These are phyloP conservation scores for Vicia sativa DNA, from an alignment of 306 rosid species.

Conservation along the genomic window DNA sequence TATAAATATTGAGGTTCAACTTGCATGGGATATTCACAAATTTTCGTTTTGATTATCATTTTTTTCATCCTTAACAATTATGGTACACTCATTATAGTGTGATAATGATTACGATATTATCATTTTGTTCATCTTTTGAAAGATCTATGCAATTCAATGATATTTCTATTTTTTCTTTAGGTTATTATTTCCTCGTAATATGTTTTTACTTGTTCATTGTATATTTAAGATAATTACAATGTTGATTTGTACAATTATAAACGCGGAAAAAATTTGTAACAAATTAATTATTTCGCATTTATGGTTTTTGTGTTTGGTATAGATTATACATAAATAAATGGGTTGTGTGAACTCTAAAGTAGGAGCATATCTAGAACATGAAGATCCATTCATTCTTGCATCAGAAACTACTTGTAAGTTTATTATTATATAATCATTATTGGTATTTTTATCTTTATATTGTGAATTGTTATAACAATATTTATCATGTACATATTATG, in stretches of 20 bases:
- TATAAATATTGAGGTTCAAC: background rate
- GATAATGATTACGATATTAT: background rate
- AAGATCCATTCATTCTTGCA: slow-evolving; percentile 67
- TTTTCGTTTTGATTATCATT: background rate
- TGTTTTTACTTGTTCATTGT: background rate
- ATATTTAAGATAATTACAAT: background rate
- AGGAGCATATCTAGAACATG: slow-evolving; percentile 47
- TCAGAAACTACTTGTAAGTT: slow-evolving; percentile 86
- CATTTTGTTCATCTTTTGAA: background rate
- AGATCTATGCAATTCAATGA: background rate
- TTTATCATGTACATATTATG: background rate
- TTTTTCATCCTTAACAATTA: background rate
- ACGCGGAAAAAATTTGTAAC: background rate
- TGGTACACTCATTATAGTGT: background rate
- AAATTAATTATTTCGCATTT: background rate
- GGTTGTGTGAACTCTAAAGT: slow-evolving; percentile 73
- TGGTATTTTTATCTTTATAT: background rate
- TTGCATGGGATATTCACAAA: background rate
- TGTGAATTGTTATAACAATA: slow-evolving; percentile 2
- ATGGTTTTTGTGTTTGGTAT: background rate
- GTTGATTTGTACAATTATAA: background rate
- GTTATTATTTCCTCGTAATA: background rate
- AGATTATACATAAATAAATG: slow-evolving; percentile 51
- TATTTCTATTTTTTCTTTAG: background rate
- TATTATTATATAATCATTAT: background rate